Evolutionary conservation across 495 filamentous ascomycete species (phyloP).

Genomic region (Aspergillus baeticus): DNA sequence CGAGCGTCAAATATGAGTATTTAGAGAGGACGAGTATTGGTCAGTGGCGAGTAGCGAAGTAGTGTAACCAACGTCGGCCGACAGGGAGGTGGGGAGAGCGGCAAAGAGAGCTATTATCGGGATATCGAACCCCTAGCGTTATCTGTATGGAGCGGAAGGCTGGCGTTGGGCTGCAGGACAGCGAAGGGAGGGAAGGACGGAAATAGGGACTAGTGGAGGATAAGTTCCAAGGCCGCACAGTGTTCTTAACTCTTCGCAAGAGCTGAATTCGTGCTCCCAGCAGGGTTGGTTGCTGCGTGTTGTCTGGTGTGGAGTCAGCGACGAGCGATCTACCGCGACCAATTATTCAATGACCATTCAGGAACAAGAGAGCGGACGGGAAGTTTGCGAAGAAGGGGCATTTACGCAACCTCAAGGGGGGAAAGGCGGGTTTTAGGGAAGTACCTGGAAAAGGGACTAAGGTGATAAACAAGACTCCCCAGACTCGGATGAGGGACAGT

Average conservation of each 20-base stretch:
- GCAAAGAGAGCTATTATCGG: slow-evolving; percentile 6
- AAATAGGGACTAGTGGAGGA: slow-evolving; percentile 7
- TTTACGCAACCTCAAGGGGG: slow-evolving; percentile 20
- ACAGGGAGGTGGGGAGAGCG: slow-evolving; percentile 6
- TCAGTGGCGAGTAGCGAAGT: neutral
- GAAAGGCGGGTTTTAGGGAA: slow-evolving; percentile 10
- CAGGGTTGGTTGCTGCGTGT: slow-evolving; percentile 21
- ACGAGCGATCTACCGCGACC: slow-evolving; percentile 29
- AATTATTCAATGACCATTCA: slow-evolving; percentile 28
- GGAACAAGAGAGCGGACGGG: slow-evolving; percentile 12
- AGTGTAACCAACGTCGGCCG: neutral
- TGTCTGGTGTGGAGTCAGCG: slow-evolving; percentile 27
- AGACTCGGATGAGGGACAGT: slow-evolving; percentile 1
- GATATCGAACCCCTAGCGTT: slow-evolving; percentile 6
- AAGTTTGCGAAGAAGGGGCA: slow-evolving; percentile 13
- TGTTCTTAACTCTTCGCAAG: slow-evolving; percentile 12
- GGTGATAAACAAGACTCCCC: slow-evolving; percentile 8
- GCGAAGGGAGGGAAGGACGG: slow-evolving; percentile 11
- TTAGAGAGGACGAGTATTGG: neutral
- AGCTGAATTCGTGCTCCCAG: slow-evolving; percentile 7
- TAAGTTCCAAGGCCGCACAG: slow-evolving; percentile 12
- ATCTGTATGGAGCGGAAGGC: slow-evolving; percentile 2
- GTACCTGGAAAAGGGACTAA: slow-evolving; percentile 18
- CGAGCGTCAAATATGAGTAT: neutral
- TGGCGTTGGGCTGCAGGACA: neutral